Evolutionary conservation across 352 stramenopile genomes (phyloP), one percentile per base, ranked within the genome.

Genomic region (Phytophthora boehmeriae): DNA sequence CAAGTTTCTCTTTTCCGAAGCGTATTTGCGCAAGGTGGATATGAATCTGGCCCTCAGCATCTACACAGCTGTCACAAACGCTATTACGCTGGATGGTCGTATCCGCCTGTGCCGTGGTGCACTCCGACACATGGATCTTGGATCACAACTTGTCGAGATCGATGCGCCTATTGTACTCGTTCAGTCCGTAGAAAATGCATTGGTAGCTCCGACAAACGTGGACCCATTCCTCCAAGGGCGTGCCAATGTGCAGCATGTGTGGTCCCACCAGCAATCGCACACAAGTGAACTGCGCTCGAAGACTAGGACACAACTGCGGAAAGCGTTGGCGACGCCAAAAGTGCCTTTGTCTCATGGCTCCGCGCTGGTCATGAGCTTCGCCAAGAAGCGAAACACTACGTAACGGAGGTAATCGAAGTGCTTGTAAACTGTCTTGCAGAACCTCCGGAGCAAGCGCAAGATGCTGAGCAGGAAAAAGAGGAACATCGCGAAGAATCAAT

Each of bases 1-100:
- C 61, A 90, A 96, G 28, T 98, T 97, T 54, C 75, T 98, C n/a
- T 98, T 98, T 59, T 97, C 86, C 3, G 90, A 97, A 23, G 83
- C 58, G 17, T 98, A 98, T 54, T 59, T 98, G 16, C 44, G 68
- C 13, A 81, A 90, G 46, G 76, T 98, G 3, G 90, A 96, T 36
- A 68, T 81, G 39, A 94, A 96, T 27, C 70, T 98, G 1, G 93
- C 90, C 2, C 73, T 98, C 2, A 97, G 95, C 46, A 96, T 98
- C 19, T 97, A 97, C 72, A 97, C 90, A 10, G 93, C 93, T 0
- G 90, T 98, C 22, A 94, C 86, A 1, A 98, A 98, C 51, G 66
- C 88, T 1, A 97, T 98, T 53, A 91, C 91, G 3, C 78, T 97
- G 22, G 88, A 97, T 39, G 93, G 93, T 0, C 81, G 93, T 22